phyloP scores from a whole-genome alignment of 1,284 basidiomycete genomes.

The Grifola frondosa region DNA sequence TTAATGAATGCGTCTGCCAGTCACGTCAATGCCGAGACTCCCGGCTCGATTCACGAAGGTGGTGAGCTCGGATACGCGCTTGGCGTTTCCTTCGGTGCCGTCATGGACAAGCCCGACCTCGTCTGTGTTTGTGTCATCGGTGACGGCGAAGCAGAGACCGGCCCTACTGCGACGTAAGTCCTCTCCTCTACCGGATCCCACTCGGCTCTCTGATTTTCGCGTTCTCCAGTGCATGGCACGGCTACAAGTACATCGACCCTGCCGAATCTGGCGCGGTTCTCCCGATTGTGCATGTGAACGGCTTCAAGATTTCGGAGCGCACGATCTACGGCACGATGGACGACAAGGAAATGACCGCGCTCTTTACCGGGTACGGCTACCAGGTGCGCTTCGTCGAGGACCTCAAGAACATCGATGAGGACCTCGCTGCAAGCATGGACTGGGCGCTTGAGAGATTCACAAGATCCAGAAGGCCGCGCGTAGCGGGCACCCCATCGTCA shows the following conservation, averaged over 20 bases:
- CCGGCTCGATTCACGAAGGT: constrained; percentile 88
- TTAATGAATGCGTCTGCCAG: constrained; percentile 30
- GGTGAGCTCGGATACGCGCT: constrained; percentile 90
- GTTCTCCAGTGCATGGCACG: constrained; percentile 66
- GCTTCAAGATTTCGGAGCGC: constrained; percentile 85
- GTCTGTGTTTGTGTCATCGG: constrained; percentile 80
- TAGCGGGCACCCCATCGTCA: constrained; percentile 69
- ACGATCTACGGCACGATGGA: constrained; percentile 92
- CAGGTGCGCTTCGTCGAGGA: constrained; percentile 83
- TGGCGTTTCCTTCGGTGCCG: constrained; percentile 77
- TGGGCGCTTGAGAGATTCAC: constrained; percentile 80
- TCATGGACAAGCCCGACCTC: constrained; percentile 88
- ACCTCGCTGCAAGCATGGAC: constrained; percentile 78
- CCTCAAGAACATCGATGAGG: constrained; percentile 59
- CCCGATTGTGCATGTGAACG: constrained; percentile 84
- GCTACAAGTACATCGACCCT: constrained; percentile 88
- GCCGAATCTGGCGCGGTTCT: constrained; percentile 86
- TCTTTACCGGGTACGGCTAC: constrained; percentile 86
- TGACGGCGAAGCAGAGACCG: constrained; percentile 87
- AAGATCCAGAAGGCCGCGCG: constrained; percentile 81
- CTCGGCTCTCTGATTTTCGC: not conserved
- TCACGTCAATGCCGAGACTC: constrained; percentile 78
- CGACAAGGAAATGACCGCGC: constrained; percentile 69
- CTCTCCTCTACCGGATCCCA: not conserved
- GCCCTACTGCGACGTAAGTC: constrained; percentile 68